Base-by-base conservation (phyloP, 2,329 filamentous ascomycete species). In the Fusarium chlamydosporum region DNA sequence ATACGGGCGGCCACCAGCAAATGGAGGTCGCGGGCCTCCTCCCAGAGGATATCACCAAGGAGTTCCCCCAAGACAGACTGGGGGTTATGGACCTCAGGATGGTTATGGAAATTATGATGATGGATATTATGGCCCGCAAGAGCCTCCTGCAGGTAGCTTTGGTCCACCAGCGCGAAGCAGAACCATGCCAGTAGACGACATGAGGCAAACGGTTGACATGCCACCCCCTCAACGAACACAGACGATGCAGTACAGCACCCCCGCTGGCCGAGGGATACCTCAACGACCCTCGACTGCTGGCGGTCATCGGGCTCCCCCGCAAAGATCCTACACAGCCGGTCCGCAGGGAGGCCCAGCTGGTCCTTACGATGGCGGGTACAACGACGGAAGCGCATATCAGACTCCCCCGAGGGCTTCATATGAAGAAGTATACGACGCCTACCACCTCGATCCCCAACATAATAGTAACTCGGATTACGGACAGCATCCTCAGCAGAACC, bases 151-250 rank as follows among this genome's bases (percentile, higher is more conserved):
- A 62, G 78, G 82, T 38, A 79, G 81, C 7, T 88, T 85, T 68
- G 85, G 81, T 0, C 83, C 85, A 3, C 86, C 85, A 10, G 74
- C 79, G n/a, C 82, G 88, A 70, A 90, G 87, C 59, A 86, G 85
- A 83, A 90, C 88, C 7, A 87, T 89, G 85, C 87, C 88, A 3
- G 76, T 81, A 4, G 82, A 85, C 56, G 81, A 84, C 12, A 76
- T 83, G 51, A 80, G 82, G 18, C 75, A 78, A 18, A 78, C 80
- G 69, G 78, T 81, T 34, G 80, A 76, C 26, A 74, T 76, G 69
- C 71, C 70, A n/a, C 74, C 75, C 10, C 75, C 74, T 23, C 79
- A 77, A 38, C 79, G 81, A 31, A 77, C 77, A 59, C 84, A 82
- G 41, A 83, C 81, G 46, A 82, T 80, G 41, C 82, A 85, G 3